Base-by-base conservation (phyloP, 2,329 filamentous ascomycete species). In the Pseudopithomyces maydicus region DNA sequence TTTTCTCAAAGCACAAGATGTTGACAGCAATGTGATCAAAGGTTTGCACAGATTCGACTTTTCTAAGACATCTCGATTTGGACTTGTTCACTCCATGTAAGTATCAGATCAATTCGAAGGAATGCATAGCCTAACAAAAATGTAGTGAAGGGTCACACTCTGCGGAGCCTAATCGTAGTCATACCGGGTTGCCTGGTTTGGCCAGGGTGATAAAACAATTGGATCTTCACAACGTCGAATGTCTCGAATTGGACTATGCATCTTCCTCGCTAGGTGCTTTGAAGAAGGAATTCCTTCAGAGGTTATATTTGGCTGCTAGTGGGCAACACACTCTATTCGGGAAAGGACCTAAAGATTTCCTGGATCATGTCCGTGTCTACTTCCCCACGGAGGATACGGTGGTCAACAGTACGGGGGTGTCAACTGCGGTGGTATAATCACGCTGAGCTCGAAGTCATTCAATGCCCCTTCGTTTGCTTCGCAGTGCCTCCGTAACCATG, bases 61-160 rank as follows among this genome's bases (percentile, higher is more conserved):
- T 70, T 83, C 85, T 2, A 82, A 84, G 57, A 97, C 94, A 0
- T 75, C 77, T 11, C 79, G 85, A 32, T 83, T 96, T 62, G 90
- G 86, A 1, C 97, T 99, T 73, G 85, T 98, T 6, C 92, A 96
- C 73, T 89, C 90, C 7, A 90, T 96, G 89, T 92, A 77, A 75
- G 88, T 70, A n/a, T 20, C 10, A 11, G 19, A 19, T n/a, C 46
- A 11, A 10, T 29, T 26, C 14, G 8, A 17, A 35, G 26, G 3
- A 6, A 10, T 10, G 35, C 11, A 3, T 6, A 23, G 15, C 8
- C 55, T 68, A 42, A 66, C 47, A 20, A 10, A n/a, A n/a, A 26
- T 15, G 43, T 32, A 72, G 72, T 42, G 77, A 73, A 14, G 77
- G 78, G 7, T 43, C 56, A 17, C 71, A 74, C 49, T 69, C 66